Percentiles rank a stretch among this genome's conserved stretches.
Evolutionary conservation across 805 yeast genomes (phyloP).

Genomic region (Jamesozyma spencerorum): DNA sequence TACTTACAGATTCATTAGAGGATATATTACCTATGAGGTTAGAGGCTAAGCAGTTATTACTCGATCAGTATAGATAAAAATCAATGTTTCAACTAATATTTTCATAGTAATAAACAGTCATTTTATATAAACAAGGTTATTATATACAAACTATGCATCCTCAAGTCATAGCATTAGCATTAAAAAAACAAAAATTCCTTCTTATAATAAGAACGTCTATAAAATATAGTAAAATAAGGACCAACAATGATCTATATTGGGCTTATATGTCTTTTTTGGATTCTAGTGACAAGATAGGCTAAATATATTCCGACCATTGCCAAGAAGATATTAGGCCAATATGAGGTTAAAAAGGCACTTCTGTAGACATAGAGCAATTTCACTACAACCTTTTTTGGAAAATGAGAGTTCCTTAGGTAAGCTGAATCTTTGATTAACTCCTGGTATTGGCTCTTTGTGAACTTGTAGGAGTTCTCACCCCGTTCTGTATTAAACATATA

Average conservation of each 20-base stretch:
- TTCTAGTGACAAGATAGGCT: slow-evolving; percentile 11
- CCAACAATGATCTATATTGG: no score
- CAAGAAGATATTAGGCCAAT: slow-evolving; percentile 20
- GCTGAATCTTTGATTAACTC: slow-evolving; percentile 23
- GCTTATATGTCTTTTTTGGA: slow-evolving; percentile 2
- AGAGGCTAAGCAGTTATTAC: background rate
- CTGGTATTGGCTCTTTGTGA: slow-evolving; percentile 17
- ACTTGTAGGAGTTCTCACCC: slow-evolving; percentile 7
- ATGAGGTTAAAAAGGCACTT: slow-evolving; percentile 22
- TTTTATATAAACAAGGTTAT: no score
- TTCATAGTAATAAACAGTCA: no score
- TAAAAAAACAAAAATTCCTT: no score
- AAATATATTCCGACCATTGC: slow-evolving; percentile 15
- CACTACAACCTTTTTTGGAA: slow-evolving; percentile 11
- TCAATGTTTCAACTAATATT: background rate
- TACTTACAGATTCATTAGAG: slow-evolving; percentile 12
- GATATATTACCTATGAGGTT: slow-evolving; percentile 11
- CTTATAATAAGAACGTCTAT: no score
- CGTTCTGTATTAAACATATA: slow-evolving; percentile 21
- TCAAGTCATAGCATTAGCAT: no score
- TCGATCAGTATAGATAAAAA: background rate
- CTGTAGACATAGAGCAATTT: slow-evolving; percentile 20
- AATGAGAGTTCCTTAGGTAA: slow-evolving; percentile 19
- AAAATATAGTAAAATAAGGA: no score
- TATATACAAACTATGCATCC: no score